Base-by-base conservation (phyloP, 768 basidiomycete species). In the Leccinum longicurvipes region DNA sequence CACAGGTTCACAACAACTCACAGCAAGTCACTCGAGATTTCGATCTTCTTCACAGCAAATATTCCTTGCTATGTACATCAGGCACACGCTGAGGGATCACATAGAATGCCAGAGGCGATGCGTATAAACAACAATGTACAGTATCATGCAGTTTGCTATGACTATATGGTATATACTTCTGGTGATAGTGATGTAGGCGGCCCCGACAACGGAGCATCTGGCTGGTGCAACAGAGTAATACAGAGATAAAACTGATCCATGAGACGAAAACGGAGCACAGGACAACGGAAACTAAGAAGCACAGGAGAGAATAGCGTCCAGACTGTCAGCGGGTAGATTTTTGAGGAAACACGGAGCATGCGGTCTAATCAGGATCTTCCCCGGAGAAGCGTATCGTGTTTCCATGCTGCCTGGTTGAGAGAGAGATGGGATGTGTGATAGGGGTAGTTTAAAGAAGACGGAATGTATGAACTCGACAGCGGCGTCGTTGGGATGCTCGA, bases 391-490 rank as follows among this genome's bases (percentile, higher is more conserved):
- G 67, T 64, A 29, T 82, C 80, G 39, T 74, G 60, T 63, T 79
- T 82, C 82, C 82, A 81, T 2, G 70, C 68, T 12, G 72, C 65
- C 53, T 75, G 75, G 5, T 72, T 73, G 5, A 81, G 66, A 1
- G 74, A 60, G 21, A 71, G 53, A 17, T 66, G 72, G 10, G 74
- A 55, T 49, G 75, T 31, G 31, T 79, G 74, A 56, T 81, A 79
- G 0, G 70, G 59, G 45, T 80, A 80, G 21, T 74, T 74, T 19
- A 72, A 59, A 0, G 77, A 71, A 12, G 79, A 74, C 34, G 76
- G 77, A 17, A 78, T 69, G 59, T 79, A 79, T 2, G 75, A 67
- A 17, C 63, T 67, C 2, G 67, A 58, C n/a, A 73, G 54, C 34
- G 72, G 68, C 8, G 69, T 63, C 11, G 65, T 24, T 60, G 71